Evolutionary conservation across 371 early-diverging fungal species (phyloP).

Genomic region (Syncephalastrum monosporum): DNA sequence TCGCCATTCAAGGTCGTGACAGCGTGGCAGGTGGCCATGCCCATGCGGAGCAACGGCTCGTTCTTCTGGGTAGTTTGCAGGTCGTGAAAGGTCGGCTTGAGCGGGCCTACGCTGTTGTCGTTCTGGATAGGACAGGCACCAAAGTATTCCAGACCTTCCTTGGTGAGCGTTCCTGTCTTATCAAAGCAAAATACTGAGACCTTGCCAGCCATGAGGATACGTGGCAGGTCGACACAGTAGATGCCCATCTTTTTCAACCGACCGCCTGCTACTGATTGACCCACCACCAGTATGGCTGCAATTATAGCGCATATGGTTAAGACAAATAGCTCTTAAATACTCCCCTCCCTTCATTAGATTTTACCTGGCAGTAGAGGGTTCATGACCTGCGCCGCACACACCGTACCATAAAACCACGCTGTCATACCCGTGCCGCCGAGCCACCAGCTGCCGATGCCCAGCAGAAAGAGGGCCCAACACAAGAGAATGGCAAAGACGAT

Average conservation of each 20-base stretch:
- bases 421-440: constrained; percentile 47
- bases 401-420: constrained; percentile 61
- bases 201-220: constrained; percentile 86
- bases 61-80: constrained; percentile 21
- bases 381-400: constrained; percentile 70
- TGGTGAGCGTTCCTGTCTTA: constrained; percentile 61
- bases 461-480: constrained; percentile 58
- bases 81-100: constrained; percentile 6
- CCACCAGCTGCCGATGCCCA: constrained; percentile 60
- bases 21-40: constrained; percentile 75
- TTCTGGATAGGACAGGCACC: constrained; percentile 26
- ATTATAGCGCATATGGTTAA: constrained; percentile 53
- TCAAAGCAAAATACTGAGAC: constrained; percentile 88
- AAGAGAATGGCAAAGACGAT: constrained; percentile 62
- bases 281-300: constrained; percentile 76
- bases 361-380: constrained; percentile 57
- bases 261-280: constrained; percentile 75
- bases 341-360: background rate
- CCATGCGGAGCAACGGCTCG: constrained; percentile 39
- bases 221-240: constrained; percentile 71
- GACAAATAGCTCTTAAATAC: background rate
- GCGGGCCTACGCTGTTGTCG: background rate
- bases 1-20: constrained; percentile 57
- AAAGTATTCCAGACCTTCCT: constrained; percentile 55
- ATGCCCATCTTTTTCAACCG: constrained; percentile 61